Percentiles rank a stretch among this genome's conserved stretches.
Conservation (phyloP, 257 asterid species). For the Ilex aquifolium region DNA sequence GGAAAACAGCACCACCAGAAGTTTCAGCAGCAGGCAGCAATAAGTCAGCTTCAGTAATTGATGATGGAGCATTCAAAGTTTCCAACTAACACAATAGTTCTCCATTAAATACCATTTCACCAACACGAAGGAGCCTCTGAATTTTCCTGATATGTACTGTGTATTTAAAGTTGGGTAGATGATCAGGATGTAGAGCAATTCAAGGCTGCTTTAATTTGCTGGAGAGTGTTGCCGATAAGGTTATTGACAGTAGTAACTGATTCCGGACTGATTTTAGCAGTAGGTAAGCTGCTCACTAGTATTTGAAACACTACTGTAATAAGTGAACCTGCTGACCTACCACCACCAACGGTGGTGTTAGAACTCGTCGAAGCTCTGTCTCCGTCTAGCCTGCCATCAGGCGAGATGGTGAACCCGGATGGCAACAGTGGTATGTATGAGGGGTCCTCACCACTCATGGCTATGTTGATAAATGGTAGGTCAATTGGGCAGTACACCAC, state of each 20-base stretch:
- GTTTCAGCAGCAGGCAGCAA: slow-evolving; percentile 28
- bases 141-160: slow-evolving; percentile 7
- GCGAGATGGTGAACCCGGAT: slow-evolving; percentile 77
- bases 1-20: slow-evolving; percentile 26
- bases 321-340: slow-evolving; percentile 50
- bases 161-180: slow-evolving; percentile 16
- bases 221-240: slow-evolving; percentile 72
- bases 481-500: slow-evolving; percentile 86
- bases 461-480: slow-evolving; percentile 65
- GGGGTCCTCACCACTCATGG: slow-evolving; percentile 92
- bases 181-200: slow-evolving; percentile 46
- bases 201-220: slow-evolving; percentile 86
- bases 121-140: neutral
- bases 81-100: slow-evolving; percentile 46
- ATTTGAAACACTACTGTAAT: slow-evolving; percentile 79
- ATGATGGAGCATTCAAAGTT: slow-evolving; percentile 49
- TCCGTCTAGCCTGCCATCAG: slow-evolving; percentile 30
- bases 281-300: slow-evolving; percentile 64
- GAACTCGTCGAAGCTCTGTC: slow-evolving; percentile 55
- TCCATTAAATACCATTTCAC: slow-evolving; percentile 23
- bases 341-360: slow-evolving; percentile 1
- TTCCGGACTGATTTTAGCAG: slow-evolving; percentile 79
- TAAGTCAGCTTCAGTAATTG: slow-evolving; percentile 39
- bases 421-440: slow-evolving; percentile 70
- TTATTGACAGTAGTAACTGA: slow-evolving; percentile 77